phyloP scores from a whole-genome alignment of 768 basidiomycete genomes.

The Mycena latifolia region DNA sequence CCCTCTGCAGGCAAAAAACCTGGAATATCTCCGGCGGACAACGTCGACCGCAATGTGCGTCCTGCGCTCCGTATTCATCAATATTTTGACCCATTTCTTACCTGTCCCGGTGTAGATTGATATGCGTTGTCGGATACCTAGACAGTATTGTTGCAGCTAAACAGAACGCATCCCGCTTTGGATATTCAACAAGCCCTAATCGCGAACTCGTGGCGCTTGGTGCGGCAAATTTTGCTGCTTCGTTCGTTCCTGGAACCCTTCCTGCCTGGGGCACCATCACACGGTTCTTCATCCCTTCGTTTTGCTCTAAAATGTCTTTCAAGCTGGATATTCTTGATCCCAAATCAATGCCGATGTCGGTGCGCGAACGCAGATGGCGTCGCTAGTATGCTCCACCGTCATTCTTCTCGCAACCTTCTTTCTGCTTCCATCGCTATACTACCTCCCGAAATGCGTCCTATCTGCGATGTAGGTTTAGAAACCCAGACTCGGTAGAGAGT shows the following conservation, averaged over 20 bases:
- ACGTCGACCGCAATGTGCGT: constrained; percentile 59
- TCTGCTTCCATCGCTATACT: constrained; percentile 87
- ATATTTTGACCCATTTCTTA: too few relatives aligned
- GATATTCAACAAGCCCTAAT: constrained; percentile 92
- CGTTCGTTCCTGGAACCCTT: constrained; percentile 89
- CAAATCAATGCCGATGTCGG: constrained; percentile 94
- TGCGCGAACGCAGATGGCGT: constrained; percentile 90
- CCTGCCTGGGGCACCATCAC: constrained; percentile 96
- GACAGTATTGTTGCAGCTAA: constrained; percentile 97
- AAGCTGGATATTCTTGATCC: constrained; percentile 60
- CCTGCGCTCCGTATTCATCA: too few relatives aligned
- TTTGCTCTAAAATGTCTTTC: too few relatives aligned
- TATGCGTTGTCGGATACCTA: constrained; percentile 89
- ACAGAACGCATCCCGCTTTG: constrained; percentile 87
- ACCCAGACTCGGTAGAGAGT: constrained; percentile 52
- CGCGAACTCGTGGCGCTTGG: constrained; percentile 96
- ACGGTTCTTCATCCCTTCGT: constrained; percentile 59
- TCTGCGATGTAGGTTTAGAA: constrained; percentile 78
- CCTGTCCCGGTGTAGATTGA: constrained; percentile 64
- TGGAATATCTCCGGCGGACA: constrained; percentile 79
- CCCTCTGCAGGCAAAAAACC: constrained; percentile 71
- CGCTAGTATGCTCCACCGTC: constrained; percentile 78
- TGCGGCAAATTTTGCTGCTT: constrained; percentile 80
- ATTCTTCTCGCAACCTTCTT: constrained; percentile 93
- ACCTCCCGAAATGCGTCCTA: constrained; percentile 89